Percentiles rank a stretch among this genome's conserved stretches.
Evolutionary conservation across 2,329 filamentous ascomycete species (phyloP).

Genomic region (Penicillium sp.): DNA sequence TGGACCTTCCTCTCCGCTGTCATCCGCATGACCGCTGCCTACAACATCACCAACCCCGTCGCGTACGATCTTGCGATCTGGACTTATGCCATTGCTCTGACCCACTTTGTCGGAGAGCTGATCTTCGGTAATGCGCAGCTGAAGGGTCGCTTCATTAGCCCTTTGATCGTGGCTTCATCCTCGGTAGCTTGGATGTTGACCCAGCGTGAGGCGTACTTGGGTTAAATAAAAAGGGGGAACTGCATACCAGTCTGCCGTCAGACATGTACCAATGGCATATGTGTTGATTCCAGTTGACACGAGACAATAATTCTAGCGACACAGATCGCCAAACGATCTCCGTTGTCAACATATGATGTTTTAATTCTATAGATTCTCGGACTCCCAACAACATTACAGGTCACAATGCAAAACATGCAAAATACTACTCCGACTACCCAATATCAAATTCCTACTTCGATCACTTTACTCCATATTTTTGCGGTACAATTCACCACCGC

Average conservation of each 20-base stretch:
- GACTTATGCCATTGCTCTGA: constrained; percentile 76
- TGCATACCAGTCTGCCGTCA: neutral
- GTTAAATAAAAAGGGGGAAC: neutral
- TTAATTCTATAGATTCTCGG: neutral
- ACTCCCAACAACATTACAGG: neutral
- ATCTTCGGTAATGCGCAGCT: constrained; percentile 74
- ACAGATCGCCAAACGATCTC: neutral
- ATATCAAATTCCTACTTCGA: neutral
- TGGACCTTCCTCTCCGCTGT: constrained; percentile 80
- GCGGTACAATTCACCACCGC: constrained; percentile 81
- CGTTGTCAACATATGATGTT: neutral
- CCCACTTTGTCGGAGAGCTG: constrained; percentile 77
- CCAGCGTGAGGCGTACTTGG: constrained; percentile 51
- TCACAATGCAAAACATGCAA: neutral
- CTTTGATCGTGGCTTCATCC: constrained; percentile 57
- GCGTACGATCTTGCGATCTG: constrained; percentile 79
- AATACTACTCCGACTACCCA: neutral
- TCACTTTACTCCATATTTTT: constrained; percentile 52
- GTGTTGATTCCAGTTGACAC: neutral
- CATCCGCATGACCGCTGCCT: constrained; percentile 78
- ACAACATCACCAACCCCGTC: constrained; percentile 69
- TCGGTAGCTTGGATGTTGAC: constrained; percentile 61
- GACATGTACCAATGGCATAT: neutral
- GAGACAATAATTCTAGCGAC: neutral
- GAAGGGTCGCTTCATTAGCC: constrained; percentile 58